phyloP scores from a whole-genome alignment of 768 basidiomycete genomes.

The Naganishia onofrii region DNA sequence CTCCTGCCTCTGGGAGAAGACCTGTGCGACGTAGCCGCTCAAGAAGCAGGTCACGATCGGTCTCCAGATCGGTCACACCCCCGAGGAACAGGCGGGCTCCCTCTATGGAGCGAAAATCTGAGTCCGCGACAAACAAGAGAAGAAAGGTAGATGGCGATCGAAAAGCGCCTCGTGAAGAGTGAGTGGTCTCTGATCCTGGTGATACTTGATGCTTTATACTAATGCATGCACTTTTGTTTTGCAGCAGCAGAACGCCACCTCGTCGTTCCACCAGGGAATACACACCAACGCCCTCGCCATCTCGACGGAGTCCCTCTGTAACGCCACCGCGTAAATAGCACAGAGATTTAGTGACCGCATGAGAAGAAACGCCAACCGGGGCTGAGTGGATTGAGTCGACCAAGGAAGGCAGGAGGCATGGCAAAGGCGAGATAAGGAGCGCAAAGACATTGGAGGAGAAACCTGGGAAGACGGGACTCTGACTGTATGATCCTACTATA shows the following conservation, averaged over 20 bases:
- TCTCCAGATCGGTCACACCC: slow-evolving; percentile 17
- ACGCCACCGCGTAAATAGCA: background rate
- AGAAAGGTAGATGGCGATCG: slow-evolving; percentile 11
- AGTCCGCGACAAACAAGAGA: background rate
- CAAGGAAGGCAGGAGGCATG: background rate
- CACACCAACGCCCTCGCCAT: slow-evolving; percentile 11
- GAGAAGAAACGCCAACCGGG: background rate
- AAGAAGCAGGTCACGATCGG: background rate
- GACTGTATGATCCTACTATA: background rate
- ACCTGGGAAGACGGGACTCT: background rate
- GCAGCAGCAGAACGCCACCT: slow-evolving; percentile 3
- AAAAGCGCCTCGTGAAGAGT: slow-evolving; percentile 3
- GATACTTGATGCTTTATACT: background rate
- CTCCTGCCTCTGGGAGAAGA: slow-evolving; percentile 3
- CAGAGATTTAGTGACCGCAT: background rate
- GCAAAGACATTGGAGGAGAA: background rate
- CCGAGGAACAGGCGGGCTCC: slow-evolving; percentile 8
- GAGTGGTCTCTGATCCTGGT: background rate
- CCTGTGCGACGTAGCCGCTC: slow-evolving; percentile 1
- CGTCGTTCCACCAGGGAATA: slow-evolving; percentile 13
- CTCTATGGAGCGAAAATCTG: background rate
- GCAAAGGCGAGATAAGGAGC: background rate
- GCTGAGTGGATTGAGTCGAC: background rate
- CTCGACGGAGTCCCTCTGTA: background rate
- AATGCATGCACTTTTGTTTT: background rate